Conservation (phyloP, 2,329 filamentous ascomycete species). For the Helotiales sp. region DNA sequence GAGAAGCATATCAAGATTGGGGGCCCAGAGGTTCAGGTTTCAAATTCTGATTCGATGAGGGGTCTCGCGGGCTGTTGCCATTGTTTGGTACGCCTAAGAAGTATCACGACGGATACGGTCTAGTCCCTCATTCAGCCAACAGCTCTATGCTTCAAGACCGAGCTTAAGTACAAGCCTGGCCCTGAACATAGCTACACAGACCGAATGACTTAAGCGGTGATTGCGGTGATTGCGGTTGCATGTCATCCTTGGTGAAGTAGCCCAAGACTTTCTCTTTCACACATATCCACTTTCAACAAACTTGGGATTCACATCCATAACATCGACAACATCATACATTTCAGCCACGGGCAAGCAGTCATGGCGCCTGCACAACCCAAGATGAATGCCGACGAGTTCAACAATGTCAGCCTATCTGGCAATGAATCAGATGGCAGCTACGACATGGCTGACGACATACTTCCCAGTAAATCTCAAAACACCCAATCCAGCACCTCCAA, state of each 20-base stretch:
- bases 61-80: neutral
- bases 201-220: neutral
- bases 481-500: neutral
- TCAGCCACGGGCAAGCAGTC: neutral
- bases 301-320: neutral
- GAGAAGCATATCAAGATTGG: neutral
- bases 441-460: slow-evolving; percentile 2
- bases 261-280: neutral
- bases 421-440: slow-evolving; percentile 11
- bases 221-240: neutral
- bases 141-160: neutral
- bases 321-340: neutral
- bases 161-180: neutral
- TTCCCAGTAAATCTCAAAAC: neutral
- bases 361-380: neutral
- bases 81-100: neutral
- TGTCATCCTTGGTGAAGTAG: neutral
- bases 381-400: neutral
- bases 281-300: neutral
- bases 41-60: neutral
- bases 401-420: slow-evolving; percentile 12
- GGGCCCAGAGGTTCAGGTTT: neutral
- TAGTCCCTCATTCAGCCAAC: neutral
- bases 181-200: no score
- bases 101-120: neutral